Percentiles rank a stretch among this genome's conserved stretches.
Conservation (phyloP, 768 basidiomycete species). For the Boletus patriciae region DNA sequence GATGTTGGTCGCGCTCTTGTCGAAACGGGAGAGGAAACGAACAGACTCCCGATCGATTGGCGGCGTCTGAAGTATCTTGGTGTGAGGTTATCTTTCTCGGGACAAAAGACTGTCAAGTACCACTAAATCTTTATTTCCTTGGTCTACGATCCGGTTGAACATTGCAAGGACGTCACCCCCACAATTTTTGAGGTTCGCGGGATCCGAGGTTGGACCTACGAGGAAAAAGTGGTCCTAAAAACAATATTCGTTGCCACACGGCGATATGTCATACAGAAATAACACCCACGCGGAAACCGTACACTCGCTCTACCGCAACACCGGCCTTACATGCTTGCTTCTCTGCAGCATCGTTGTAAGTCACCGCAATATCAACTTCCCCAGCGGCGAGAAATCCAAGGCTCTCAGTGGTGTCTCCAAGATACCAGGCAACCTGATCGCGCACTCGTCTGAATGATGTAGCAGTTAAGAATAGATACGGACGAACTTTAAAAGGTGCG, state of each 20-base stretch:
- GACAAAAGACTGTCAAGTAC: conserved; percentile 27
- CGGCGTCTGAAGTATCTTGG: conserved; percentile 21
- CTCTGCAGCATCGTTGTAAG: conserved; percentile 55
- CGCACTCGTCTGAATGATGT: neutral
- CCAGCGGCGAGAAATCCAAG: conserved; percentile 42
- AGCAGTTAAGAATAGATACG: conserved; percentile 28
- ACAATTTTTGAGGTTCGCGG: conserved; percentile 41
- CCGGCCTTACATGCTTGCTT: conserved; percentile 33
- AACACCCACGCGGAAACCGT: conserved; percentile 46
- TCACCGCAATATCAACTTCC: conserved; percentile 49
- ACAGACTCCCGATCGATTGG: conserved; percentile 36
- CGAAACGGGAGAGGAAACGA: conserved; percentile 55
- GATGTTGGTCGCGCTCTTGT: conserved; percentile 61
- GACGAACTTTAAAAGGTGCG: conserved; percentile 30
- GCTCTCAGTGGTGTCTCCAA: conserved; percentile 56
- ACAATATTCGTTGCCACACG: neutral
- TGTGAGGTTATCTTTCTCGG: neutral
- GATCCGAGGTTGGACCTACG: conserved; percentile 49
- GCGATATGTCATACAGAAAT: neutral
- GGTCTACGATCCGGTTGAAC: conserved; percentile 48
- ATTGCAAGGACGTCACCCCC: conserved; percentile 34
- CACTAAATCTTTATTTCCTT: conserved; percentile 43
- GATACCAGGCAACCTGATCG: conserved; percentile 52
- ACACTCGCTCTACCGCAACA: conserved; percentile 35
- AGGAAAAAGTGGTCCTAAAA: conserved; percentile 51